phyloP scores from a whole-genome alignment of 306 rosid genomes.

The Malus orientalis region DNA sequence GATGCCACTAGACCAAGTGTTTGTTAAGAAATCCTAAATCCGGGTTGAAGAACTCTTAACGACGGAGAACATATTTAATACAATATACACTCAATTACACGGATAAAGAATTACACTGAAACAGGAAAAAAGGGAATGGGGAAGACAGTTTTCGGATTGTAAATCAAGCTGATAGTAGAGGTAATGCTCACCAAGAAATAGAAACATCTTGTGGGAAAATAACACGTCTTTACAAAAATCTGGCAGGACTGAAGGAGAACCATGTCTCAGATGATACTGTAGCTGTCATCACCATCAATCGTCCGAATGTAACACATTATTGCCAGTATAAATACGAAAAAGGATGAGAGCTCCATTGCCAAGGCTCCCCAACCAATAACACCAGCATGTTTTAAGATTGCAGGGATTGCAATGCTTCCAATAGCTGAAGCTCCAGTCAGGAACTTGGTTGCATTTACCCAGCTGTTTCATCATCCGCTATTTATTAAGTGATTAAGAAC shows the following conservation, averaged over 20 bases:
- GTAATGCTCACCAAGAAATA: not conserved
- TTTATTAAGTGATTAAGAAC: constrained; percentile 2
- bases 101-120: constrained; percentile 4
- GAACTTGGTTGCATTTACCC: constrained; percentile 80
- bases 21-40: not conserved
- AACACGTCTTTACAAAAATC: constrained; percentile 23
- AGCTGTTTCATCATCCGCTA: constrained; percentile 36
- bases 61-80: not conserved
- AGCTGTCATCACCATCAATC: constrained; percentile 38
- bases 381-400: constrained; percentile 70
- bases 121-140: not conserved
- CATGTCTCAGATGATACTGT: constrained; percentile 38
- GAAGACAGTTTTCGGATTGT: not conserved
- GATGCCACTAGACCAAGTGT: not conserved
- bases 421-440: constrained; percentile 67
- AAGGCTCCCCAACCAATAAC: constrained; percentile 85
- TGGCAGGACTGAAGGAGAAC: constrained; percentile 5
- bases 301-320: constrained; percentile 52
- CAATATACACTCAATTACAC: not conserved
- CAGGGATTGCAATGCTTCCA: constrained; percentile 87
- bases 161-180: not conserved
- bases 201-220: not conserved
- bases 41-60: not conserved
- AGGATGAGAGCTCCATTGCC: constrained; percentile 75
- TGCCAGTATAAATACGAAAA: constrained; percentile 52